Evolutionary conservation across 345 rosid species (phyloP).

Genomic region (Corchorus capsularis): DNA sequence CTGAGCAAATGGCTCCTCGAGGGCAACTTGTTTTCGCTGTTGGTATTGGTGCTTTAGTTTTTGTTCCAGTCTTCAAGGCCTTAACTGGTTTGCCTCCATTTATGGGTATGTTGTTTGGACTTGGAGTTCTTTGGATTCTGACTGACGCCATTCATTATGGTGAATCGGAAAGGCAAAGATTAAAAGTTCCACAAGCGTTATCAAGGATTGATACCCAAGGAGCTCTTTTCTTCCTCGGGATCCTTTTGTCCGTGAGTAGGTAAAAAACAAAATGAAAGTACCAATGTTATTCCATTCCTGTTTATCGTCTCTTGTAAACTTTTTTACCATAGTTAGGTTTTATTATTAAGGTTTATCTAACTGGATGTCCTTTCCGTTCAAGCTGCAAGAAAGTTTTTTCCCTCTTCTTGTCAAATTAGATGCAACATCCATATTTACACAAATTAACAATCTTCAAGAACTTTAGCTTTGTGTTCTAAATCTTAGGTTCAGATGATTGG

Average conservation of each 20-base stretch:
- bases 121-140: slow-evolving; percentile 96
- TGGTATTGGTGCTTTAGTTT: slow-evolving; percentile 84
- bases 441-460: background rate
- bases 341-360: background rate
- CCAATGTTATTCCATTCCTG: slow-evolving; percentile 3
- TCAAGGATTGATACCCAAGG: slow-evolving; percentile 95
- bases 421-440: background rate
- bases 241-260: slow-evolving; percentile 93
- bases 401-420: background rate
- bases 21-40: slow-evolving; percentile 83
- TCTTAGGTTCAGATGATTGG: background rate
- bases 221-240: slow-evolving; percentile 91
- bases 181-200: slow-evolving; percentile 95
- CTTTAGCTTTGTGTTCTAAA: background rate
- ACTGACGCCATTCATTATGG: slow-evolving; percentile 97
- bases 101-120: slow-evolving; percentile 94
- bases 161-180: slow-evolving; percentile 83
- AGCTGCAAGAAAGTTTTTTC: background rate
- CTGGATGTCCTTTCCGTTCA: background rate
- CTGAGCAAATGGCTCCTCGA: slow-evolving; percentile 94
- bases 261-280: slow-evolving; percentile 24
- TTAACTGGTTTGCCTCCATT: slow-evolving; percentile 94
- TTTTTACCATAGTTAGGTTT: background rate
- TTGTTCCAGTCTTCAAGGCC: slow-evolving; percentile 93
- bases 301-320: background rate